Conservation (phyloP, 495 filamentous ascomycete species). For the Penicillium nucicola region DNA sequence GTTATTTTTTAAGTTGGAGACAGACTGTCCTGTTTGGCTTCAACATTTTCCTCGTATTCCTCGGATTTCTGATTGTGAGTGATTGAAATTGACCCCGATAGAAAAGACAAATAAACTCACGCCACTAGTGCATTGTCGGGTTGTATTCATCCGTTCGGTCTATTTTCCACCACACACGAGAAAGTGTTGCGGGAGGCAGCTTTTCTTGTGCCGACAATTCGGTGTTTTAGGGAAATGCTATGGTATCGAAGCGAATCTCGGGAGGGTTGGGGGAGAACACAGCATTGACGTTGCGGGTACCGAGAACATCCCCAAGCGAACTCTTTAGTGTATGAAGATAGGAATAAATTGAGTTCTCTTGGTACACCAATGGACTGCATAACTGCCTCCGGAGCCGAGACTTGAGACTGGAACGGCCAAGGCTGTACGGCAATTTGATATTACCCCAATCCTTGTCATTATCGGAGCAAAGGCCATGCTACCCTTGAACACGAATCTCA, state of each 20-base stretch:
- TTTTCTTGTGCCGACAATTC: conserved; percentile 36
- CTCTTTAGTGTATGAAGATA: neutral
- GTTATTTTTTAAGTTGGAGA: conserved; percentile 14
- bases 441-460: too few species aligned
- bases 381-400: neutral
- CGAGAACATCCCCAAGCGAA: neutral
- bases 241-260: neutral
- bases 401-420: too few species aligned
- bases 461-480: too few species aligned
- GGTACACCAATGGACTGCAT: neutral
- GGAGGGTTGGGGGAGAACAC: neutral
- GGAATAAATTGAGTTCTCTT: neutral
- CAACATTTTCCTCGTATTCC: conserved; percentile 18
- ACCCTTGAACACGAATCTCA: too few species aligned
- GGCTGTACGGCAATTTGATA: too few species aligned
- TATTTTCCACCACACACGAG: conserved; percentile 17
- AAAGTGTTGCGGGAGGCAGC: conserved; percentile 15
- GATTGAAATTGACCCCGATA: too few species aligned
- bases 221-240: neutral
- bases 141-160: conserved; percentile 32
- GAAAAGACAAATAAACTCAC: neutral
- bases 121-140: conserved; percentile 21
- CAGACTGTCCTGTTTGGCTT: conserved; percentile 23
- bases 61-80: conserved; percentile 31
- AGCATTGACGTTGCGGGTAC: neutral